Percentiles rank a stretch among this genome's conserved stretches.
Evolutionary conservation across 306 rosid species (phyloP).

Genomic region (Quercus bicolor): DNA sequence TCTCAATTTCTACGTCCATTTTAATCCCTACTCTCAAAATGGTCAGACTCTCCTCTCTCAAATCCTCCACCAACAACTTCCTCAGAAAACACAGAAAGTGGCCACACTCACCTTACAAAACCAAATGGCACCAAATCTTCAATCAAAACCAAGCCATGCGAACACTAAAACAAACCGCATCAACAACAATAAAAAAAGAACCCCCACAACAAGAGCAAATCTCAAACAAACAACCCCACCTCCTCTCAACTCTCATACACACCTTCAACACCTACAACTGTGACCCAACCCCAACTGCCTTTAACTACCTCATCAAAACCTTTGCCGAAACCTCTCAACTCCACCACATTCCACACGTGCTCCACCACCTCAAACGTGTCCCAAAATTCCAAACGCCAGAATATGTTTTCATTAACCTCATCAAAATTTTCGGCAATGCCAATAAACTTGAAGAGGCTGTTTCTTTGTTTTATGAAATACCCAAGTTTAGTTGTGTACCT

Average conservation of each 20-base stretch:
- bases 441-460: conserved; percentile 51
- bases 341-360: conserved; percentile 42
- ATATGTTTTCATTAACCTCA: conserved; percentile 40
- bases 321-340: conserved; percentile 38
- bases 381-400: conserved; percentile 64
- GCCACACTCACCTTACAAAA: conserved; percentile 71
- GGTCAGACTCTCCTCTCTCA: conserved; percentile 51
- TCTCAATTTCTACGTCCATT: neutral
- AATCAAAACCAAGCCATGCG: conserved; percentile 57
- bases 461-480: conserved; percentile 54
- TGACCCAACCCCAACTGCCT: conserved; percentile 70
- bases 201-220: neutral
- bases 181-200: neutral
- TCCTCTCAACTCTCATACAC: conserved; percentile 54
- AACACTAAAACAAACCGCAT: conserved; percentile 39
- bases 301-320: conserved; percentile 55
- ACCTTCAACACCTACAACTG: conserved; percentile 54
- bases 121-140: conserved; percentile 62
- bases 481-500: conserved; percentile 72
- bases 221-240: conserved; percentile 29
- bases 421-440: conserved; percentile 33
- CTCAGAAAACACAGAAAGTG: conserved; percentile 73
- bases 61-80: conserved; percentile 49
- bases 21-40: conserved; percentile 19
- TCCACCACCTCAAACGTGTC: conserved; percentile 44